Conservation (phyloP, 768 basidiomycete species). For the Dentipellis sp. region DNA sequence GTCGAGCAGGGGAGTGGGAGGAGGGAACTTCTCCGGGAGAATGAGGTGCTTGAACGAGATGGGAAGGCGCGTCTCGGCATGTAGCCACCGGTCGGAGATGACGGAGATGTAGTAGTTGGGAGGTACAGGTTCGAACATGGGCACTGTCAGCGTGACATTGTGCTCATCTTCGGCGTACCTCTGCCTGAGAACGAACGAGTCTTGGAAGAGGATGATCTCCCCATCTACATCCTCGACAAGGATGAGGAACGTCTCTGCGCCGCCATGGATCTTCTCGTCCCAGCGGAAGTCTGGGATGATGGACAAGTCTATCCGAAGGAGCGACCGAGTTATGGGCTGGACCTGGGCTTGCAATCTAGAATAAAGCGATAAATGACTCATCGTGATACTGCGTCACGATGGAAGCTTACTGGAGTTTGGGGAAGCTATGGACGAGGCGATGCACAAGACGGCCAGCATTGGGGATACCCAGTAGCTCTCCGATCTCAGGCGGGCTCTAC, state of each 20-base stretch:
- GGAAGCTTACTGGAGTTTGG: constrained; percentile 65
- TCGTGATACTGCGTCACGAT: background rate
- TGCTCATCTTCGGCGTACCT: constrained; percentile 92
- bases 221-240: constrained; percentile 97
- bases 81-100: constrained; percentile 92
- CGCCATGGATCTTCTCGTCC: constrained; percentile 91
- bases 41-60: constrained; percentile 98
- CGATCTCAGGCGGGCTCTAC: constrained; percentile 79
- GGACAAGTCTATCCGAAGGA: constrained; percentile 86
- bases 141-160: constrained; percentile 88
- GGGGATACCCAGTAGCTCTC: constrained; percentile 88
- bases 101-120: constrained; percentile 98
- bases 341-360: constrained; percentile 86
- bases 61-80: constrained; percentile 88
- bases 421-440: constrained; percentile 91
- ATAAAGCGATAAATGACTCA: background rate
- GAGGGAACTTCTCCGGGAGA: constrained; percentile 93
- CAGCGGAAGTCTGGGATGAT: constrained; percentile 98
- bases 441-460: constrained; percentile 91
- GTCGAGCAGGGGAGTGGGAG: constrained; percentile 86
- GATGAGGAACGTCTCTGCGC: constrained; percentile 86
- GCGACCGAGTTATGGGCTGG: constrained; percentile 89
- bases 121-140: constrained; percentile 95
- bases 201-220: constrained; percentile 92
- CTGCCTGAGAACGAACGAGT: constrained; percentile 85